Evolutionary conservation across 2,329 filamentous ascomycete species (phyloP), one percentile per base, ranked within the genome.

Genomic region (Dothideomycetidae sp.): DNA sequence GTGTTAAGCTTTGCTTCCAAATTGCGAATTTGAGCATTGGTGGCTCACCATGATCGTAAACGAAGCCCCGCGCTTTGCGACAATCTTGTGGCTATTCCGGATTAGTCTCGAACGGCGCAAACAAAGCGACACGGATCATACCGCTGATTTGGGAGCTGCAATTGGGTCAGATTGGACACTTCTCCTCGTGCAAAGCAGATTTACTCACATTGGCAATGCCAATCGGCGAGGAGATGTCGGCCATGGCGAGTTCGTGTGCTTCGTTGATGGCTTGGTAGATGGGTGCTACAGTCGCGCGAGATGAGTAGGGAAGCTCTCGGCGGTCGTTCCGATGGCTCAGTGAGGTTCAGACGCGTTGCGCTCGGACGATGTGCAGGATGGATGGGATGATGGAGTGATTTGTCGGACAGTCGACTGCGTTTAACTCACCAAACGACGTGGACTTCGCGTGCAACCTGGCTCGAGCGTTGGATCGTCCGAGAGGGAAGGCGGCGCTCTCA

Each of bases 21-120:
- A 5, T 5, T 3, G 12, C 12, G 19, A 31, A 21, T 33, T 31
- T 10, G 14, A 3, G 11, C 17, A 9, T 15, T 33, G 26, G 29
- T 4, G 13, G 40, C 70, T 46, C 69, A 94, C 90, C 90, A 98
- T 98, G 57, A 98, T 94, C 49, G 90, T 98, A 67, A 98, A 98
- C 58, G 86, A 82, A 56, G 90, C 92, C 67, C 90, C 90, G 66
- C 92, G 80, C 65, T 77, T 78, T 45, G 75, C 75, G 53, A 79
- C 75, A 56, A 79, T 79, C 65, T 78, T 78, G 68, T 78, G 75
- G 54, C 72, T 75, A 51, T 45, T 10, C 46, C 43, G 42, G 18
- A 51, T 61, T 58, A 58, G 58, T 48, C 36, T 43, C 31, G 37
- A 35, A 21, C 26, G 42, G 43, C 37, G 29, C 50, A 54, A 48